Percentiles rank a stretch among this genome's conserved stretches.
These are phyloP conservation scores for Backusella tarrabulga DNA, from an alignment of 192 early-diverging fungal genomes.

Conservation along the genomic window DNA sequence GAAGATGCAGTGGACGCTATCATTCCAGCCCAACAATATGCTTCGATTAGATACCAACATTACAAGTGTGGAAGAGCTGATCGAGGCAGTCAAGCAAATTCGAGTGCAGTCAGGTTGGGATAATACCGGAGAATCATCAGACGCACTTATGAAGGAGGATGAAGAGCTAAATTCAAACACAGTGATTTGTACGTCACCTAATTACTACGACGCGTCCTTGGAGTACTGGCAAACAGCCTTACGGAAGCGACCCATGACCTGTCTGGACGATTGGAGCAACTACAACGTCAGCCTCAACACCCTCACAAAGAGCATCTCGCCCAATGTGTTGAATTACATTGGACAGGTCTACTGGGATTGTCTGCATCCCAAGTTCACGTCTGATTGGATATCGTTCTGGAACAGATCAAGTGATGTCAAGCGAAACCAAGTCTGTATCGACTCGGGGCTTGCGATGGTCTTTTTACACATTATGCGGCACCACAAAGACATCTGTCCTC, in stretches of 20 bases:
- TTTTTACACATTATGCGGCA: slow-evolving; percentile 39
- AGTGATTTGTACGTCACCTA: slow-evolving; percentile 7
- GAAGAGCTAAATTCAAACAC: slow-evolving; percentile 11
- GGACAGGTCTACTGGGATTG: slow-evolving; percentile 40
- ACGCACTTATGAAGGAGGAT: background rate
- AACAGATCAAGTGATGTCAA: slow-evolving; percentile 29
- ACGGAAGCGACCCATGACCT: slow-evolving; percentile 1
- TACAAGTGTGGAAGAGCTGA: slow-evolving; percentile 35
- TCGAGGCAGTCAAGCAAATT: slow-evolving; percentile 37
- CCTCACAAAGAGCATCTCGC: slow-evolving; percentile 27
- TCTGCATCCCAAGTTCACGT: slow-evolving; percentile 32
- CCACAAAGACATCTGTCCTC: slow-evolving; percentile 26
- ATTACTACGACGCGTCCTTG: background rate
- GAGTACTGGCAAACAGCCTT: slow-evolving; percentile 28
- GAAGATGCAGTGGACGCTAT: slow-evolving; percentile 33
- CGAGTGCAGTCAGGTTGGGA: background rate
- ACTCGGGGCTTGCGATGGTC: slow-evolving; percentile 34
- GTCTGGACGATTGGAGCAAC: slow-evolving; percentile 14
- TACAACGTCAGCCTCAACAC: slow-evolving; percentile 9
- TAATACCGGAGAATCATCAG: background rate
- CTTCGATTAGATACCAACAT: slow-evolving; percentile 41
- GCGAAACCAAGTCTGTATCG: slow-evolving; percentile 36
- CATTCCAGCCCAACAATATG: slow-evolving; percentile 30
- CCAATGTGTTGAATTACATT: slow-evolving; percentile 24
- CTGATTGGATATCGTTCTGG: slow-evolving; percentile 35